phyloP scores from a whole-genome alignment of 1,139 yeast species.

The Taphrina confusa region DNA sequence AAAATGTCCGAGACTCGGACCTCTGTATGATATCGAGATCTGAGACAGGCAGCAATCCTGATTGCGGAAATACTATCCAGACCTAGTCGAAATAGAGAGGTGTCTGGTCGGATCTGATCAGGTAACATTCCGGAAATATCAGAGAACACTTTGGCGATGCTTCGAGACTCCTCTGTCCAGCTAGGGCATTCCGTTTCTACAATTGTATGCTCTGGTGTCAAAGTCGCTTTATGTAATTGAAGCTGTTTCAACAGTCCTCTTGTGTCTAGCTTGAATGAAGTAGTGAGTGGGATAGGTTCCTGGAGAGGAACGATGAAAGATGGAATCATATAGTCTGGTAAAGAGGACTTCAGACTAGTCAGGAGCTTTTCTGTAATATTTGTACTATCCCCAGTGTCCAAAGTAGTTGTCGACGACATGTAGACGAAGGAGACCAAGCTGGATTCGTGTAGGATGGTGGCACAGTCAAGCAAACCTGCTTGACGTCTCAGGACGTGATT shows the following conservation, averaged over 20 bases:
- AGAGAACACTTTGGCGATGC: conserved; percentile 36
- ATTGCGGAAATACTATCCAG: conserved; percentile 42
- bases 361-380: not conserved
- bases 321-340: conserved; percentile 42
- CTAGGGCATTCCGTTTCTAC: not conserved
- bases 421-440: conserved; percentile 6
- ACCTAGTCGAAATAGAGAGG: conserved; percentile 40
- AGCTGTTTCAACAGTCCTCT: conserved; percentile 9
- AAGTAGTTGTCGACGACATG: not conserved
- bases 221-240: not conserved
- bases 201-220: not conserved
- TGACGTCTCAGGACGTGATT: conserved; percentile 19
- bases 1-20: conserved; percentile 22
- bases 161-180: conserved; percentile 11
- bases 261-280: conserved; percentile 39
- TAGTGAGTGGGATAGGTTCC: conserved; percentile 37
- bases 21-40: not conserved
- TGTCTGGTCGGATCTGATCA: conserved; percentile 8
- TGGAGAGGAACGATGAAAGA: conserved; percentile 30
- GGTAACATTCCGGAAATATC: conserved; percentile 8
- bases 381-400: not conserved
- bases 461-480: conserved; percentile 33
- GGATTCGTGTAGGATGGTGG: conserved; percentile 28
- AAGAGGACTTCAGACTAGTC: not conserved
- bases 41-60: conserved; percentile 26